Percentiles rank a stretch among this genome's conserved stretches.
These are phyloP conservation scores for Termitomyces sp. DNA, from an alignment of 768 basidiomycete species.

Conservation along the genomic window DNA sequence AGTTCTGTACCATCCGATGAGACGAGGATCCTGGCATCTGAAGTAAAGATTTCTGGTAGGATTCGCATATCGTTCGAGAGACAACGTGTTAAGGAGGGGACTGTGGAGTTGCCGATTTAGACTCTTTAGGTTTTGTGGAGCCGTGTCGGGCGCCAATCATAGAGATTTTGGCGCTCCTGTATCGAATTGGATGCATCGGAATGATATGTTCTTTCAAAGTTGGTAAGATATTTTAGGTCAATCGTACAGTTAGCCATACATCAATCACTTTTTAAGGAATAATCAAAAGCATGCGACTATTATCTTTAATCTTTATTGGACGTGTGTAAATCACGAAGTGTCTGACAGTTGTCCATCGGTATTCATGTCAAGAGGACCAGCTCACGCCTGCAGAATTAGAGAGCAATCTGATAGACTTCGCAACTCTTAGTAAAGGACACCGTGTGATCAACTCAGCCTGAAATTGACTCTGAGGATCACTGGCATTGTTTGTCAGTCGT, in stretches of 20 bases:
- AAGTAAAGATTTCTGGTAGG: conserved; percentile 1
- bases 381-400: too few species aligned
- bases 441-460: background rate
- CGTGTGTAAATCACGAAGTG: background rate
- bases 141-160: background rate
- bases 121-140: background rate
- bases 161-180: background rate
- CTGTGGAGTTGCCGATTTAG: background rate
- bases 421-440: background rate
- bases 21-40: conserved; percentile 14
- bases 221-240: background rate
- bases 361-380: background rate
- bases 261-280: background rate
- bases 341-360: background rate
- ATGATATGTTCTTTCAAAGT: background rate
- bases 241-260: background rate
- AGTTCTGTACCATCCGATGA: conserved; percentile 34
- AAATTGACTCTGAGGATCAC: too few species aligned
- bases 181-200: background rate
- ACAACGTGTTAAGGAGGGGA: background rate
- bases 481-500: background rate
- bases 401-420: background rate
- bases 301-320: too few species aligned
- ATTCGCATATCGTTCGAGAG: conserved; percentile 2
- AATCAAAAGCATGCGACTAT: background rate